Evolutionary conservation across 371 early-diverging fungal genomes (phyloP).

Genomic region (Parasitella parasitica): DNA sequence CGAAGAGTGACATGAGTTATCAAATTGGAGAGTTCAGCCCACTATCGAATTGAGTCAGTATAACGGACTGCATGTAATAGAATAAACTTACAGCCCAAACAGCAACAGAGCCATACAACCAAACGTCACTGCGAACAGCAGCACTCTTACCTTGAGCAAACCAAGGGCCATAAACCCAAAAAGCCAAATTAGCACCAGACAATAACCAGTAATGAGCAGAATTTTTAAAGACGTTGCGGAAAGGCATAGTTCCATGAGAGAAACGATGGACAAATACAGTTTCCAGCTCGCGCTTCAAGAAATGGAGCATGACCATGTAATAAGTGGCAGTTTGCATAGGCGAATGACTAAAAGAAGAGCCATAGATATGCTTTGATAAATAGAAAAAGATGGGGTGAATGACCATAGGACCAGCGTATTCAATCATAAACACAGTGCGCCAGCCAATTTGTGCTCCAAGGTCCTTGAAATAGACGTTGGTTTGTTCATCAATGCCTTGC

Average conservation of each 20-base stretch:
- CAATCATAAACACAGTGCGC: slow-evolving; percentile 92
- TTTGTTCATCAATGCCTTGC: slow-evolving; percentile 62
- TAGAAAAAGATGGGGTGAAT: slow-evolving; percentile 89
- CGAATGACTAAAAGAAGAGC: slow-evolving; percentile 62
- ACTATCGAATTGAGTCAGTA: slow-evolving; percentile 23
- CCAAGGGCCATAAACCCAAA: slow-evolving; percentile 81
- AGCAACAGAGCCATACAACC: slow-evolving; percentile 58
- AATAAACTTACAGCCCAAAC: slow-evolving; percentile 62
- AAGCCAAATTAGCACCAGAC: slow-evolving; percentile 86
- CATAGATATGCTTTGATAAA: slow-evolving; percentile 66
- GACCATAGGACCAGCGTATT: slow-evolving; percentile 90
- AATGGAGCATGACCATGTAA: slow-evolving; percentile 79
- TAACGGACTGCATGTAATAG: neutral
- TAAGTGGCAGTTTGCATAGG: slow-evolving; percentile 67
- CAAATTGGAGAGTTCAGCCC: slow-evolving; percentile 86
- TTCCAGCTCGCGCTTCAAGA: slow-evolving; percentile 92
- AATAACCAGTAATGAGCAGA: slow-evolving; percentile 93
- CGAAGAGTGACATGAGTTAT: slow-evolving; percentile 85
- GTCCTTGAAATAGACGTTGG: slow-evolving; percentile 79
- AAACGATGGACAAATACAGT: slow-evolving; percentile 94
- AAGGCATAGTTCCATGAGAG: slow-evolving; percentile 94
- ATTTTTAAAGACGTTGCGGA: slow-evolving; percentile 92
- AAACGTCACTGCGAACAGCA: slow-evolving; percentile 54
- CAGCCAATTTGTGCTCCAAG: slow-evolving; percentile 96
- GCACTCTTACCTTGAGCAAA: slow-evolving; percentile 53